Evolutionary conservation across 371 early-diverging fungal genomes (phyloP).

Genomic region (Parasitella parasitica): DNA sequence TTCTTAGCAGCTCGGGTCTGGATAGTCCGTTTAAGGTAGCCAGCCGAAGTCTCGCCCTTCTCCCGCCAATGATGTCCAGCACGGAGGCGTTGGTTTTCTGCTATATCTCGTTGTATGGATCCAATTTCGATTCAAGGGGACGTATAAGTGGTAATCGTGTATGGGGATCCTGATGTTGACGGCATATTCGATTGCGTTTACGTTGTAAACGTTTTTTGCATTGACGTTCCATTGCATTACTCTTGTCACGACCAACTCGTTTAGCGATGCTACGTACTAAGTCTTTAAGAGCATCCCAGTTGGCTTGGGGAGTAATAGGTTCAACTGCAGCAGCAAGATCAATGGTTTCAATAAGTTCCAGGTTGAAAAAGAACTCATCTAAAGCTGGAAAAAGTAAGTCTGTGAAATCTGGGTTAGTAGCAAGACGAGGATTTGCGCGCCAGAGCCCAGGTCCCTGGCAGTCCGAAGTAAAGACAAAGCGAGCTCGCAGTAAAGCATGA

Average conservation of each 20-base stretch:
- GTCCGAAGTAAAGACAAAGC: background rate
- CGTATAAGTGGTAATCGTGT: slow-evolving; percentile 2
- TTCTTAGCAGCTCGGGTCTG: background rate
- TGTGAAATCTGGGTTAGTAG: background rate
- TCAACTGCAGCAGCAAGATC: background rate
- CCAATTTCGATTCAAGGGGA: too few relatives aligned
- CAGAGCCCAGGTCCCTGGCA: background rate
- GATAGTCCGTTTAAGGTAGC: slow-evolving; percentile 4
- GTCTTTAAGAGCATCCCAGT: background rate
- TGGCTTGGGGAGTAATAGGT: background rate
- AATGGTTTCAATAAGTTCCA: background rate
- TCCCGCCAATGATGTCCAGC: slow-evolving; percentile 4
- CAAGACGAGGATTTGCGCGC: background rate
- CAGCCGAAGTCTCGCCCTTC: slow-evolving; percentile 8
- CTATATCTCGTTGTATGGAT: background rate
- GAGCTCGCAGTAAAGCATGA: background rate
- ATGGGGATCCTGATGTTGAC: background rate
- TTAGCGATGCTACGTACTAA: background rate
- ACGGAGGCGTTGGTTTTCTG: background rate
- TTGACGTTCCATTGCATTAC: background rate
- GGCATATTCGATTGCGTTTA: slow-evolving; percentile 1
- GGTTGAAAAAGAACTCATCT: background rate
- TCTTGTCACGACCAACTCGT: background rate
- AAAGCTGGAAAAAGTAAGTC: background rate
- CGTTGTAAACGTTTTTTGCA: background rate